A percentile compares a stretch with the other conserved stretches of the same genome.
Evolutionary conservation across 306 rosid genomes (phyloP).

Genomic region (Castanea crenata): DNA sequence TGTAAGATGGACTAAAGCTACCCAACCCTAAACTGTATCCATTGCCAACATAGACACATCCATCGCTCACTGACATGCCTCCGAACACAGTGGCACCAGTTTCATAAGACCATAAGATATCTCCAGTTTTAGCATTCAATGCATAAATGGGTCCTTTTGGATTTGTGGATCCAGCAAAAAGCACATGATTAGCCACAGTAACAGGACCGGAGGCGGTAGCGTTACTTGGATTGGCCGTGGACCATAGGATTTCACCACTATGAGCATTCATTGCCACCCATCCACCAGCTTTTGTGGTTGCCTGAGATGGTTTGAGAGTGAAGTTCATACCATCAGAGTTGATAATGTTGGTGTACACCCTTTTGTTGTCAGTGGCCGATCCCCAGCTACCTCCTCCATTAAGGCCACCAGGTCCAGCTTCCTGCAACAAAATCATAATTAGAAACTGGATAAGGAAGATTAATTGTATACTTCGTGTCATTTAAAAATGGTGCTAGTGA

Average conservation of each 20-base stretch:
- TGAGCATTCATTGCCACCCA: slow-evolving; percentile 60
- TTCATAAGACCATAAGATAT: slow-evolving; percentile 42
- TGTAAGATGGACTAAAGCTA: slow-evolving; percentile 6
- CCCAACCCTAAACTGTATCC: slow-evolving; percentile 42
- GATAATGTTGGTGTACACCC: slow-evolving; percentile 54
- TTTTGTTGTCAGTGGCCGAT: slow-evolving; percentile 53
- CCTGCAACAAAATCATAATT: slow-evolving; percentile 14
- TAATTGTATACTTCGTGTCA: no score
- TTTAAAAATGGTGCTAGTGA: no score
- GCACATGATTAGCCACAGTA: slow-evolving; percentile 48
- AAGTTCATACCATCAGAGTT: slow-evolving; percentile 37
- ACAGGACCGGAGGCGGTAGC: slow-evolving; percentile 35
- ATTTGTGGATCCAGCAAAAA: slow-evolving; percentile 44
- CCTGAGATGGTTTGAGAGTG: slow-evolving; percentile 42
- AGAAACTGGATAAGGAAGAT: no score
- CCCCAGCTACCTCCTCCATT: slow-evolving; percentile 61
- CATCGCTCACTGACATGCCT: slow-evolving; percentile 51
- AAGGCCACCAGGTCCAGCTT: slow-evolving; percentile 55
- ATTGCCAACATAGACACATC: slow-evolving; percentile 49
- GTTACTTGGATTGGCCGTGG: slow-evolving; percentile 29
- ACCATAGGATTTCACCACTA: slow-evolving; percentile 48
- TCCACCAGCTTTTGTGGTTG: slow-evolving; percentile 42
- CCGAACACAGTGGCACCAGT: slow-evolving; percentile 45
- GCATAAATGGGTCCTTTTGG: slow-evolving; percentile 39
- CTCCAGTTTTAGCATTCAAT: slow-evolving; percentile 34